phyloP scores from a whole-genome alignment of 768 basidiomycete genomes.

The Termitomyces sp. region DNA sequence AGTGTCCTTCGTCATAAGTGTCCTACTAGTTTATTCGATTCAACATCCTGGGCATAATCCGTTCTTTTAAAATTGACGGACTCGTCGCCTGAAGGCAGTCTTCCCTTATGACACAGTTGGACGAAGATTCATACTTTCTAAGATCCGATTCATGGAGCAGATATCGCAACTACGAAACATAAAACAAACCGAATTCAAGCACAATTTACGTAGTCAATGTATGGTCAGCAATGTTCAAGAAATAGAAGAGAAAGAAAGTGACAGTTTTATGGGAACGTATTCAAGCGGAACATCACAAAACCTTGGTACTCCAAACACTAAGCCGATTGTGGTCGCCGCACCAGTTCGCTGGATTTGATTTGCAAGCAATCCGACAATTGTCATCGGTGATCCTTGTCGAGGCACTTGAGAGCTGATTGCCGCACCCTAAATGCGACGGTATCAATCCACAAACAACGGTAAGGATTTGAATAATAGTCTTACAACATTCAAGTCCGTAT shows the following conservation, averaged over 20 bases:
- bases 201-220: too few species aligned
- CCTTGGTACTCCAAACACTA: conserved; percentile 2
- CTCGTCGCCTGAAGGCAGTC: too few species aligned
- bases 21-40: too few species aligned
- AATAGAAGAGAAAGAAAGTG: background rate
- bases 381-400: conserved; percentile 2
- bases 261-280: too few species aligned
- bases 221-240: background rate
- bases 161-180: too few species aligned
- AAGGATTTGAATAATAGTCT: background rate
- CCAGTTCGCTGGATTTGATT: background rate
- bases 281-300: background rate
- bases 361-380: conserved; percentile 4
- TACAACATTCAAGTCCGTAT: conserved; percentile 8
- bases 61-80: too few species aligned
- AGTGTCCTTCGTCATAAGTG: too few species aligned
- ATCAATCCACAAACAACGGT: background rate
- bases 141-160: too few species aligned
- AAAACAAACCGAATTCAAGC: too few species aligned
- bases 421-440: background rate
- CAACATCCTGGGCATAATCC: too few species aligned
- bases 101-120: too few species aligned
- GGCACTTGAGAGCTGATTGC: background rate
- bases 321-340: conserved; percentile 2
- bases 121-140: too few species aligned